These are phyloP conservation scores for Plenodomus lindquistii DNA, from an alignment of 2,329 filamentous ascomycete genomes.

Conservation along the genomic window DNA sequence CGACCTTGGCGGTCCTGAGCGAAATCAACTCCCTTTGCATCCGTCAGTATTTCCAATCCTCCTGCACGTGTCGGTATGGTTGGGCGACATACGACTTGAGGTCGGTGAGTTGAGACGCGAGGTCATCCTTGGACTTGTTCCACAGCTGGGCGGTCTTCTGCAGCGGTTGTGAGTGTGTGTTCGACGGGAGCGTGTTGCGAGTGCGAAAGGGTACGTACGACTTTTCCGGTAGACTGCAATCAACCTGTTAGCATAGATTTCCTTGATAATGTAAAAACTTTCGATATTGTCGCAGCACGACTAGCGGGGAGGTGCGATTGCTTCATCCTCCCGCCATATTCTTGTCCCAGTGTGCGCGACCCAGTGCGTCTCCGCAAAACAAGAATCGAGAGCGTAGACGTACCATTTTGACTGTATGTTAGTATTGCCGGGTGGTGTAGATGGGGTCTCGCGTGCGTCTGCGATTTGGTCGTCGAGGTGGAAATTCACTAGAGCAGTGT, in stretches of 20 bases:
- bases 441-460: conserved; percentile 46
- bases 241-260: conserved; percentile 35
- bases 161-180: conserved; percentile 39
- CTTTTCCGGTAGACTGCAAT: conserved; percentile 65
- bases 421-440: conserved; percentile 41
- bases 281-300: conserved; percentile 27
- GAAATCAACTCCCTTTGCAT: conserved; percentile 75
- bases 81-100: conserved; percentile 42
- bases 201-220: conserved; percentile 50
- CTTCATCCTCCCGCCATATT: conserved; percentile 9
- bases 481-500: background rate
- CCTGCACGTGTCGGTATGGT: conserved; percentile 3
- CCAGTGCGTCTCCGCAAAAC: conserved; percentile 6
- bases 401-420: conserved; percentile 46
- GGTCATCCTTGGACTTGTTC: conserved; percentile 99
- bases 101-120: conserved; percentile 68
- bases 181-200: conserved; percentile 31
- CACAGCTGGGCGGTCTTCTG: conserved; percentile 91
- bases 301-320: conserved; percentile 18
- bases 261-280: conserved; percentile 7
- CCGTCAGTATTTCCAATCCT: conserved; percentile 34
- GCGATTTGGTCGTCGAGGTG: conserved; percentile 18
- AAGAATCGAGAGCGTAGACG: conserved; percentile 26
- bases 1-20: conserved; percentile 98
- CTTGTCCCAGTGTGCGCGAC: conserved; percentile 14